These are phyloP conservation scores for Pseudisothecium myosuroides DNA, from an alignment of 225 moss, liverwort and hornwort genomes.

Conservation along the genomic window DNA sequence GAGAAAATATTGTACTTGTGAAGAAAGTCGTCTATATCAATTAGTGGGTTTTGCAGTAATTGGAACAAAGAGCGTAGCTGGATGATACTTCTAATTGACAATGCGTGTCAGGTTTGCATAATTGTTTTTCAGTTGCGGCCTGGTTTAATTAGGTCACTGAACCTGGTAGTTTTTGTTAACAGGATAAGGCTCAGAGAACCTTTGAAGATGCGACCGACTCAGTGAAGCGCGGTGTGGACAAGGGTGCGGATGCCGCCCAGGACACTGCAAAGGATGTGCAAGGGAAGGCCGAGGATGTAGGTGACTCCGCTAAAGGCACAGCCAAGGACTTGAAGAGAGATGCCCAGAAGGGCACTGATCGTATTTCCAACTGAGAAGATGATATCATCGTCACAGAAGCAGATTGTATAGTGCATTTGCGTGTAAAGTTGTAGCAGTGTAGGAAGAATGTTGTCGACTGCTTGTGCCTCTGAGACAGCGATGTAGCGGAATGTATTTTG, in stretches of 20 bases:
- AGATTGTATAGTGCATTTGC: background rate
- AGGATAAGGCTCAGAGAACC: background rate
- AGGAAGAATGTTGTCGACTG: background rate
- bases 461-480: background rate
- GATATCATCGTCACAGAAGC: background rate
- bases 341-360: background rate
- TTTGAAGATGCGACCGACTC: background rate
- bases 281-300: slow-evolving; percentile 1
- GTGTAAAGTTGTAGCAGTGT: background rate
- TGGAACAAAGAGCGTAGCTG: background rate
- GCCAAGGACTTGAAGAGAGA: background rate
- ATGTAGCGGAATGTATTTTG: background rate
- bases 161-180: background rate
- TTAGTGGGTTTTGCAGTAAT: too few species aligned
- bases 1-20: too few species aligned
- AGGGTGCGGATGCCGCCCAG: background rate
- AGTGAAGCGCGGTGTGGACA: background rate
- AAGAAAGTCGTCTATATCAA: background rate
- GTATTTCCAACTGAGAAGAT: slow-evolving; percentile 5
- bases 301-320: background rate
- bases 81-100: background rate
- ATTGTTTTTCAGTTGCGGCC: background rate
- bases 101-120: background rate
- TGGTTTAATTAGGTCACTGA: background rate
- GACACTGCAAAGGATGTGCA: slow-evolving; percentile 1